Evolutionary conservation across 2,329 filamentous ascomycete species (phyloP).

Genomic region (Fusarium siculi): DNA sequence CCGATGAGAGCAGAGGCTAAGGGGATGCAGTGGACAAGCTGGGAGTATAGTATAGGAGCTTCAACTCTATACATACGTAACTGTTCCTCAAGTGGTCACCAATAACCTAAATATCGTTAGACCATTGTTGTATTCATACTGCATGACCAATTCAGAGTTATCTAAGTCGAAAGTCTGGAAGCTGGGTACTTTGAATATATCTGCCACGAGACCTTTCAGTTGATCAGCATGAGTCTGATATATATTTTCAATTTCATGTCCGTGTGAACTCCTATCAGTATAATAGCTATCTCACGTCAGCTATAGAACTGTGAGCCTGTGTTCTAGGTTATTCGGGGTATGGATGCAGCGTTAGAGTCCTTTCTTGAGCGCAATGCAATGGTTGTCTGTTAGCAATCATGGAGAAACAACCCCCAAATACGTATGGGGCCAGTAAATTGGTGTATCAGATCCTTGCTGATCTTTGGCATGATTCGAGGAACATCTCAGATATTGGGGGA

Average conservation of each 20-base stretch:
- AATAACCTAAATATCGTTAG: rapidly evolving
- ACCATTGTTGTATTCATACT: rapidly evolving
- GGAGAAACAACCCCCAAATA: neutral
- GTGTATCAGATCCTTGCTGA: rapidly evolving
- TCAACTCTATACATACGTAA: too few relatives aligned
- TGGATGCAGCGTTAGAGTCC: neutral
- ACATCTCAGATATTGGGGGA: neutral
- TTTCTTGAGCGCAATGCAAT: rapidly evolving
- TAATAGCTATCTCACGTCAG: neutral
- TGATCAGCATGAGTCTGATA: rapidly evolving
- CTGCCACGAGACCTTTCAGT: neutral
- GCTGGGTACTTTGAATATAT: neutral
- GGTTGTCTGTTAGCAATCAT: too few relatives aligned
- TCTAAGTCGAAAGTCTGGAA: rapidly evolving
- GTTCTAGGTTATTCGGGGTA: neutral
- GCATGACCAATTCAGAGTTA: rapidly evolving
- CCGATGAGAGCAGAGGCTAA: neutral
- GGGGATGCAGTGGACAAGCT: too few relatives aligned
- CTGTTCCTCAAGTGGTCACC: rapidly evolving
- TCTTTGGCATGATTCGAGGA: neutral
- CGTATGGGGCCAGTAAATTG: rapidly evolving
- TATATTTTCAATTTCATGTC: rapidly evolving
- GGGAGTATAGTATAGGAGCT: too few relatives aligned
- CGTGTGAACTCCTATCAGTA: rapidly evolving
- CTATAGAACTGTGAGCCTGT: rapidly evolving